Percentiles rank a stretch among this genome's conserved stretches.
These are phyloP conservation scores for Amanita fuliginea DNA, from an alignment of 768 basidiomycete genomes.

Conservation along the genomic window DNA sequence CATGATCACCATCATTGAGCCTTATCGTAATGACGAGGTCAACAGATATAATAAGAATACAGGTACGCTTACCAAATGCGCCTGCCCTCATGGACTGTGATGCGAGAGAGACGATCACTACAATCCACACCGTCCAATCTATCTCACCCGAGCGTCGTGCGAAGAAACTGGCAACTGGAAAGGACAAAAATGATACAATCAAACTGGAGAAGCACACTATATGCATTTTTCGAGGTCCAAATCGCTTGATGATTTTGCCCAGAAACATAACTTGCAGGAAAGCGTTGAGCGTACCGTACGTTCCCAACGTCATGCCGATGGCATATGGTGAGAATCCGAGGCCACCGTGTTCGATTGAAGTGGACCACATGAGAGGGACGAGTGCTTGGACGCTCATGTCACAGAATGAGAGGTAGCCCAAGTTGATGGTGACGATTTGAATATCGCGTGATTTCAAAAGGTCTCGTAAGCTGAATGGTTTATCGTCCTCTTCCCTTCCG, in stretches of 20 bases:
- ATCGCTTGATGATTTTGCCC: slow-evolving; percentile 28
- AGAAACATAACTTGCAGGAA: slow-evolving; percentile 39
- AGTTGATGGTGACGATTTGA: not conserved
- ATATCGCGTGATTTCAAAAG: not conserved
- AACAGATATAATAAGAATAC: not conserved
- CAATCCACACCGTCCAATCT: not conserved
- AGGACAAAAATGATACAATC: slow-evolving; percentile 10
- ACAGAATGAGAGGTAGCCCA: not conserved
- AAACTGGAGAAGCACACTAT: slow-evolving; percentile 19
- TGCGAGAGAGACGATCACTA: not conserved
- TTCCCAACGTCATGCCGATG: slow-evolving; percentile 43
- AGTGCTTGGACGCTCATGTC: not conserved
- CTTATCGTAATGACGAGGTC: not conserved
- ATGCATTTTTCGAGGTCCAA: slow-evolving; percentile 32
- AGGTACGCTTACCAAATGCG: not conserved
- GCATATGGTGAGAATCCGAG: slow-evolving; percentile 38
- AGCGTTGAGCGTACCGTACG: slow-evolving; percentile 42
- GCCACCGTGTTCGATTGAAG: slow-evolving; percentile 42
- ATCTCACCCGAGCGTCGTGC: not conserved
- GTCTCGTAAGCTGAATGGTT: not conserved
- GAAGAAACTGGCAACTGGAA: slow-evolving; percentile 8
- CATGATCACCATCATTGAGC: not conserved
- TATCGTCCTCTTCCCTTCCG: not conserved
- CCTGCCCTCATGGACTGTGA: not conserved
- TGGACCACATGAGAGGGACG: slow-evolving; percentile 27